These are phyloP conservation scores for Arabidopsis suecica DNA, from an alignment of 345 rosid species.

Conservation along the genomic window DNA sequence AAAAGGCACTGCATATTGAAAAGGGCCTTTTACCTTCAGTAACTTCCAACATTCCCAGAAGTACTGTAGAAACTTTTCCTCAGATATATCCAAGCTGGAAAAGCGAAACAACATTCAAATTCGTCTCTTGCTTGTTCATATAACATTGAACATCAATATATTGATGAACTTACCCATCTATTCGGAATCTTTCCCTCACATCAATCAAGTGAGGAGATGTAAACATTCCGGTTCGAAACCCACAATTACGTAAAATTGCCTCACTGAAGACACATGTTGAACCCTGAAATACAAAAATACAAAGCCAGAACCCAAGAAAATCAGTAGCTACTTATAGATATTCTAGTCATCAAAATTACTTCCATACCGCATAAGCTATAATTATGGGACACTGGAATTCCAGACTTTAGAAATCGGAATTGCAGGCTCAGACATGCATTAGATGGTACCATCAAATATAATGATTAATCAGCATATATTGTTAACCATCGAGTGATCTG, in stretches of 20 bases:
- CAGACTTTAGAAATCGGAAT: conserved; percentile 4
- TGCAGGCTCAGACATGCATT: background rate
- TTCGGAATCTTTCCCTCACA: conserved; percentile 84
- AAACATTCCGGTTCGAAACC: conserved; percentile 83
- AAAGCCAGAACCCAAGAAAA: conserved; percentile 9
- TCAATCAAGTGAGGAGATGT: conserved; percentile 94
- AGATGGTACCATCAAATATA: background rate
- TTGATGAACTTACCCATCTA: conserved; percentile 70
- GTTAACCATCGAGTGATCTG: background rate
- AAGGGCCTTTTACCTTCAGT: conserved; percentile 60
- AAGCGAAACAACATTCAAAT: conserved; percentile 33
- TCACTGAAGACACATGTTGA: conserved; percentile 92
- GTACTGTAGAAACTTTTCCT: conserved; percentile 77
- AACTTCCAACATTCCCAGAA: conserved; percentile 91
- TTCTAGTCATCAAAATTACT: conserved; percentile 13
- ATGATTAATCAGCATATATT: conserved; percentile 4
- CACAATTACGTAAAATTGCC: conserved; percentile 83
- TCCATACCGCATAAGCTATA: conserved; percentile 2
- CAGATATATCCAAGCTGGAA: conserved; percentile 76
- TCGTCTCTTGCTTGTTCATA: conserved; percentile 22
- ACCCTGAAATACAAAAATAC: conserved; percentile 56
- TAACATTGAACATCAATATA: conserved; percentile 15
- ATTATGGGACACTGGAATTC: background rate
- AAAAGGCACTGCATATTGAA: conserved; percentile 14
- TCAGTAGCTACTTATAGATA: conserved; percentile 19